Evolutionary conservation across 2,329 filamentous ascomycete genomes (phyloP).

Genomic region (Fusarium neocosmosporiellum): DNA sequence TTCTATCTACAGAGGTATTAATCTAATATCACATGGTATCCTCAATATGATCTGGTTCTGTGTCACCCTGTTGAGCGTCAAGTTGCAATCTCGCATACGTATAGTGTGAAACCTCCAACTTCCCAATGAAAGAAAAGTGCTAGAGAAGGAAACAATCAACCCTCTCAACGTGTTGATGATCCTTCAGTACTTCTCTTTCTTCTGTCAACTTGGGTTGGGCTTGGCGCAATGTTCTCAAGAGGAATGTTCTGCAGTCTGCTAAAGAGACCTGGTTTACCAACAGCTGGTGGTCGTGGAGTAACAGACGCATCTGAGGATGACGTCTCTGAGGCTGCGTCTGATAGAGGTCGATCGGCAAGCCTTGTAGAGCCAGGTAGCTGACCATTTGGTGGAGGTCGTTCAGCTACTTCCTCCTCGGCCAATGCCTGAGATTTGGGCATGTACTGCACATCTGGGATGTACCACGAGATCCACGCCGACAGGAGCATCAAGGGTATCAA

Average conservation of each 20-base stretch:
- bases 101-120: too few relatives aligned
- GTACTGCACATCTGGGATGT: neutral
- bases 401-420: neutral
- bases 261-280: neutral
- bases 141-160: too few relatives aligned
- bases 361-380: neutral
- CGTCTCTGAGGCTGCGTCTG: too few relatives aligned
- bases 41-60: neutral
- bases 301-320: neutral
- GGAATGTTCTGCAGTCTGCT: conserved; percentile 1
- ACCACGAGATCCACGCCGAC: conserved; percentile 4
- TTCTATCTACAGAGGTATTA: neutral
- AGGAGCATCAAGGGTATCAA: conserved; percentile 3
- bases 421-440: neutral
- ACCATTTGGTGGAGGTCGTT: too few relatives aligned
- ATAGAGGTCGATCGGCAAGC: neutral
- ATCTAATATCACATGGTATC: neutral
- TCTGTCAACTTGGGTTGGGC: neutral
- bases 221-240: neutral
- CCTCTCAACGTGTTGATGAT: neutral
- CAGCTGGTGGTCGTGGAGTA: neutral
- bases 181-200: neutral
- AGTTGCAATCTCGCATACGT: neutral
- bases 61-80: neutral
- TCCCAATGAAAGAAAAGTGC: too few relatives aligned